Conservation (phyloP, 768 basidiomycete genomes). For the Pisolithus orientalis region DNA sequence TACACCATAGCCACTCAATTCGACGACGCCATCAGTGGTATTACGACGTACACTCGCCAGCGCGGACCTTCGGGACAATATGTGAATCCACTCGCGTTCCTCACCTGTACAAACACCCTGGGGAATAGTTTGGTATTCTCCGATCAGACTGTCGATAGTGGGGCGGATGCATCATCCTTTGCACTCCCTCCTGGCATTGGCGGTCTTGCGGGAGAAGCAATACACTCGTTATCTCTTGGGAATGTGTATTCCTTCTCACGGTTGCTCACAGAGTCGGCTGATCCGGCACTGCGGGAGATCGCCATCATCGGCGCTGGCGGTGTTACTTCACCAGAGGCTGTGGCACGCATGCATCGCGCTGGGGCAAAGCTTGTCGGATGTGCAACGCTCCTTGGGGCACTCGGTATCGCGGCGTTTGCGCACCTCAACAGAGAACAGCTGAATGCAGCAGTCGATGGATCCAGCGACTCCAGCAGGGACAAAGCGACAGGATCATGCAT, state of each 20-base stretch:
- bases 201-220: conserved; percentile 68
- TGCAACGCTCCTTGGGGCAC: conserved; percentile 49
- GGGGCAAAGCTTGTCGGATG: conserved; percentile 70
- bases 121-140: conserved; percentile 61
- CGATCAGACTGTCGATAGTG: conserved; percentile 37
- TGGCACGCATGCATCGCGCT: conserved; percentile 61
- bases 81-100: conserved; percentile 56
- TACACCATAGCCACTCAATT: conserved; percentile 63
- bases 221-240: conserved; percentile 75
- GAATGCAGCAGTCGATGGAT: neutral
- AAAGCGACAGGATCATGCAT: no score
- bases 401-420: conserved; percentile 51
- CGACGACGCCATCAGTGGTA: conserved; percentile 39
- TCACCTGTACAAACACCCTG: conserved; percentile 79
- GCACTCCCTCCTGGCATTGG: conserved; percentile 63
- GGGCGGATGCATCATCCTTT: conserved; percentile 25
- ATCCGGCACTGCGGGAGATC: conserved; percentile 40
- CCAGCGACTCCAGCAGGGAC: neutral
- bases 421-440: conserved; percentile 20
- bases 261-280: conserved; percentile 39
- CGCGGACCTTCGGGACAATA: conserved; percentile 8
- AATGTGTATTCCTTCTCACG: conserved; percentile 61
- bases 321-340: conserved; percentile 55
- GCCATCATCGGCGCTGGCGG: conserved; percentile 79
- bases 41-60: conserved; percentile 35